Evolutionary conservation across 2,329 filamentous ascomycete genomes (phyloP).

Genomic region (Aspergillus puulaauensis): DNA sequence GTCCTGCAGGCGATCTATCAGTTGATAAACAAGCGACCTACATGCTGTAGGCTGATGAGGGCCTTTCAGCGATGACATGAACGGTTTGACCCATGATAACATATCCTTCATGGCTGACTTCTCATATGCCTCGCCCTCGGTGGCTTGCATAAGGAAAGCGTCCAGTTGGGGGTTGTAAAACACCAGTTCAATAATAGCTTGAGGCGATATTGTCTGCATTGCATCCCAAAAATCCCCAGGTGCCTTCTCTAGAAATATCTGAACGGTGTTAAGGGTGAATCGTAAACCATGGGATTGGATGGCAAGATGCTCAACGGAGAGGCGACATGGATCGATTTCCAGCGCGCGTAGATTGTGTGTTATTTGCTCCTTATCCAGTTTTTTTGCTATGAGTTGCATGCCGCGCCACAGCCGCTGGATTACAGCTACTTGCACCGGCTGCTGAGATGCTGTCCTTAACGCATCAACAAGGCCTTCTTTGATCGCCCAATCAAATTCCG

Average conservation of each 20-base stretch:
- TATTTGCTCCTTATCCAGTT: conserved; percentile 71
- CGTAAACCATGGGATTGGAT: conserved; percentile 62
- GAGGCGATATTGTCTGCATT: conserved; percentile 76
- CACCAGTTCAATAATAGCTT: conserved; percentile 78
- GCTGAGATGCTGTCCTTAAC: conserved; percentile 62
- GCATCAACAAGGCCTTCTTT: conserved; percentile 68
- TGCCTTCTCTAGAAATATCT: conserved; percentile 70
- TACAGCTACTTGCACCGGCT: conserved; percentile 50
- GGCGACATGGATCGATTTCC: conserved; percentile 65
- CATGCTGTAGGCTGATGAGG: conserved; percentile 77
- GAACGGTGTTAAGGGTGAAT: conserved; percentile 69
- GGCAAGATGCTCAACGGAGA: conserved; percentile 66
- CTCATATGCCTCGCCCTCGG: conserved; percentile 53
- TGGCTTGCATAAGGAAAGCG: conserved; percentile 51
- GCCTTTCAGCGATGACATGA: conserved; percentile 73
- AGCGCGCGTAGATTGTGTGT: conserved; percentile 75
- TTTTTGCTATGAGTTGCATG: conserved; percentile 69
- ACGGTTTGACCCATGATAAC: conserved; percentile 74
- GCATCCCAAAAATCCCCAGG: conserved; percentile 84
- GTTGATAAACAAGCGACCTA: conserved; percentile 71
- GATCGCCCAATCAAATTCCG: conserved; percentile 86
- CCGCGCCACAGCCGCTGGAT: conserved; percentile 79
- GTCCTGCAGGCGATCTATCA: conserved; percentile 61
- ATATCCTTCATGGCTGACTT: conserved; percentile 61
- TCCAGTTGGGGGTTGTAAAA: conserved; percentile 71